Evolutionary conservation across 805 yeast genomes (phyloP).

Genomic region (Candida krabiensis): DNA sequence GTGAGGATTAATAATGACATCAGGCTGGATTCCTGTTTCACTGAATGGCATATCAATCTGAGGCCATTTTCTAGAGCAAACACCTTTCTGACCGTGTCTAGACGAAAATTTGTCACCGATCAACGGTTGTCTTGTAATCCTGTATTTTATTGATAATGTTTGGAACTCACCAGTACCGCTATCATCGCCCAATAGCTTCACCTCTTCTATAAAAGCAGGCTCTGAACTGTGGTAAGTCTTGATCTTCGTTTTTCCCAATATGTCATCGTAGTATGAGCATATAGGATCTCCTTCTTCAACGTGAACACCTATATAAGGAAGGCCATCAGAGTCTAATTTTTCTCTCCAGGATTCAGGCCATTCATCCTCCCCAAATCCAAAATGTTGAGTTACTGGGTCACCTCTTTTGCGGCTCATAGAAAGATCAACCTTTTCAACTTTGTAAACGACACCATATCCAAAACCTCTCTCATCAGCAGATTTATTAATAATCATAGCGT

Average conservation of each 20-base stretch:
- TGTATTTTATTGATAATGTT: conserved; percentile 79
- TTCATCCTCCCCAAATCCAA: conserved; percentile 90
- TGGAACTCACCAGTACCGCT: conserved; percentile 77
- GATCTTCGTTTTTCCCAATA: conserved; percentile 84
- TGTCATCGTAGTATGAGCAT: conserved; percentile 89
- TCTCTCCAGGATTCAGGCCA: conserved; percentile 93
- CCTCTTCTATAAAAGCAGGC: conserved; percentile 94
- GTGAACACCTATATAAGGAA: conserved; percentile 83
- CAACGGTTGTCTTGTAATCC: conserved; percentile 87
- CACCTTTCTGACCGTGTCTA: conserved; percentile 98
- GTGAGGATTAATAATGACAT: conserved; percentile 96
- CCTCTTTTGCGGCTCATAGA: conserved; percentile 78
- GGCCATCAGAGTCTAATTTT: conserved; percentile 86
- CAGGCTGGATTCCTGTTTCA: conserved; percentile 96
- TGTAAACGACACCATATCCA: conserved; percentile 95
- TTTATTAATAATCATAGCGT: conserved; percentile 97
- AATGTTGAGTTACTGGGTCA: conserved; percentile 91
- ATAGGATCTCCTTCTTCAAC: conserved; percentile 97
- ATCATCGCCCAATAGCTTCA: conserved; percentile 87
- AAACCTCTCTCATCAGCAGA: conserved; percentile 98
- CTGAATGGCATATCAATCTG: conserved; percentile 95
- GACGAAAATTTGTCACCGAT: conserved; percentile 98
- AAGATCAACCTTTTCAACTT: conserved; percentile 89
- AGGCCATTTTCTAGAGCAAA: conserved; percentile 98
- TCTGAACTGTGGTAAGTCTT: conserved; percentile 93